A percentile compares a stretch with the other conserved stretches of the same genome.
Evolutionary conservation across 2,329 filamentous ascomycete species (phyloP).

Genomic region (Fonsecaea erecta): DNA sequence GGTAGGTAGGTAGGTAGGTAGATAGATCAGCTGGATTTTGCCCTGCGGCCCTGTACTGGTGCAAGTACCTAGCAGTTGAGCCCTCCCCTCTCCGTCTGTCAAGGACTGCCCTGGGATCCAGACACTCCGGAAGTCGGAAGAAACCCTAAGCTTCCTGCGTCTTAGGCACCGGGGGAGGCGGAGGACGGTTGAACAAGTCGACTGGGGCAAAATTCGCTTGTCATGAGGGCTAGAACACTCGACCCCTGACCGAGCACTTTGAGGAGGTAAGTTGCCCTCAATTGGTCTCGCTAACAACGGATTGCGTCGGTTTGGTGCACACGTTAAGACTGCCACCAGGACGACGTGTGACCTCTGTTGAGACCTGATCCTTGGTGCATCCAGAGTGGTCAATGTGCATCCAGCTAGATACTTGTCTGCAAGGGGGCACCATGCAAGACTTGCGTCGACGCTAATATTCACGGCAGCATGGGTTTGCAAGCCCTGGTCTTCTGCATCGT

Average conservation of each 20-base stretch:
- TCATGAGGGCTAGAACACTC: neutral
- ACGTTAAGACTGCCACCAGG: neutral
- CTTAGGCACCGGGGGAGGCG: neutral
- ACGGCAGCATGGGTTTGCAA: neutral
- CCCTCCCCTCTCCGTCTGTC: neutral
- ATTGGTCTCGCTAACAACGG: neutral
- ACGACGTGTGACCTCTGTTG: neutral
- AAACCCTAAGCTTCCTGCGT: neutral
- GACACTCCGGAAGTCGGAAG: neutral
- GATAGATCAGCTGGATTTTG: neutral
- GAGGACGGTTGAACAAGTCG: neutral
- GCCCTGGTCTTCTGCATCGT: neutral
- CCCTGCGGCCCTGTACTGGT: too few species aligned
- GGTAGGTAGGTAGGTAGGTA: too few species aligned
- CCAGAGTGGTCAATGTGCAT: neutral
- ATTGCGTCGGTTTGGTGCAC: neutral
- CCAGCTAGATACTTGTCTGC: neutral
- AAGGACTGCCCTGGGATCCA: neutral
- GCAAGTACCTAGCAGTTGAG: neutral
- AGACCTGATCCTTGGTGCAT: neutral
- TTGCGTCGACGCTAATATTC: neutral
- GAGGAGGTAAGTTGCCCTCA: neutral
- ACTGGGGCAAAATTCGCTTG: neutral
- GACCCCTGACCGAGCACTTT: neutral
- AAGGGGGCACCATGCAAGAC: neutral